These are phyloP conservation scores for Pulveroboletus sp. DNA, from an alignment of 1,284 basidiomycete genomes.

Conservation along the genomic window DNA sequence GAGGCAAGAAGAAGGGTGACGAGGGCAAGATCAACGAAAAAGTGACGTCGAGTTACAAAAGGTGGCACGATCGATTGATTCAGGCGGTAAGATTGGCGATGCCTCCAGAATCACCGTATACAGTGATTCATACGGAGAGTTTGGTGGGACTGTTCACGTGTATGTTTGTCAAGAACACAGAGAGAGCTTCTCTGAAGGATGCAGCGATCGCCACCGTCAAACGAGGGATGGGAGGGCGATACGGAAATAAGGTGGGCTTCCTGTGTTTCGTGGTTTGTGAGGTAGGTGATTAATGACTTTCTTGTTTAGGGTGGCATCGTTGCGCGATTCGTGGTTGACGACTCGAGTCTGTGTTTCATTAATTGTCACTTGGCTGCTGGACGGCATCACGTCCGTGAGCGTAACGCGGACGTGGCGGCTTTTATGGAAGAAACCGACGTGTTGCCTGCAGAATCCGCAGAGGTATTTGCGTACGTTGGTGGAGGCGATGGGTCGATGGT, in stretches of 20 bases:
- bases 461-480: constrained; percentile 71
- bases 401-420: constrained; percentile 85
- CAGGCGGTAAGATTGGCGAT: constrained; percentile 70
- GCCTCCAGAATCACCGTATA: constrained; percentile 70
- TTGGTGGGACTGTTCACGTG: constrained; percentile 90
- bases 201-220: constrained; percentile 81
- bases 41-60: constrained; percentile 81
- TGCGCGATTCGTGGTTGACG: constrained; percentile 85
- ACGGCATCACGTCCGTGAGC: constrained; percentile 76
- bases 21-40: constrained; percentile 74
- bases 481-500: constrained; percentile 96
- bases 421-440: constrained; percentile 82
- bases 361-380: constrained; percentile 97
- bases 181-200: constrained; percentile 64
- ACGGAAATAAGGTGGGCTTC: constrained; percentile 86
- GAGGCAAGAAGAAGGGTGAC: constrained; percentile 62
- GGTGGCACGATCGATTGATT: constrained; percentile 85
- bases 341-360: constrained; percentile 91
- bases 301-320: constrained; percentile 80
- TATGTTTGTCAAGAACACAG: constrained; percentile 77
- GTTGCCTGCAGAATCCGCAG: constrained; percentile 52
- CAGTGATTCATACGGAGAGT: constrained; percentile 83
- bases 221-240: constrained; percentile 87
- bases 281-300: not conserved
- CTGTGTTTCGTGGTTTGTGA: not conserved